Conservation (phyloP, 345 rosid genomes). For the Triadica sebifera region DNA sequence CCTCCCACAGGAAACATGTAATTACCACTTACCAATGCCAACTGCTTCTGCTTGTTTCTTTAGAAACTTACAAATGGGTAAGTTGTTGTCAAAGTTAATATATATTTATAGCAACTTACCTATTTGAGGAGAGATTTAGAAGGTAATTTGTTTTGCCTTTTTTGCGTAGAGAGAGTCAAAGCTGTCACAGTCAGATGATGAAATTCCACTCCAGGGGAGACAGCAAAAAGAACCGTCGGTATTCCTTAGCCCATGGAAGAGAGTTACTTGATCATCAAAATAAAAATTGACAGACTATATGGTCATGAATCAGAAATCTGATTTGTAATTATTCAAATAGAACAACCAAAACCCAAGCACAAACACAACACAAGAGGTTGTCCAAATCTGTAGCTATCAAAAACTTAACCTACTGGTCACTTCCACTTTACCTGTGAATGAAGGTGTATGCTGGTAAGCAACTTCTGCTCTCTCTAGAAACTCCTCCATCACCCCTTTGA, state of each 20-base stretch:
- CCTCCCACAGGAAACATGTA: background rate
- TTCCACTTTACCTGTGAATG: slow-evolving; percentile 2
- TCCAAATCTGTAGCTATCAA: slow-evolving; percentile 30
- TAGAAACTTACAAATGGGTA: too few species aligned
- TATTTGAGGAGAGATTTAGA: too few species aligned
- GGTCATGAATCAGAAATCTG: background rate
- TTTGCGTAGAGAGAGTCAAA: too few species aligned
- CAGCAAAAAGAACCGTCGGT: background rate
- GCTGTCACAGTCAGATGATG: background rate
- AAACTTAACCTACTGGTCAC: slow-evolving; percentile 9
- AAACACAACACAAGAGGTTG: slow-evolving; percentile 11
- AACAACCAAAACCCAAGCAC: slow-evolving; percentile 6
- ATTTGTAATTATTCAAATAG: slow-evolving; percentile 2
- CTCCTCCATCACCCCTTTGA: slow-evolving; percentile 26
- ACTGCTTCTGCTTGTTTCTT: background rate
- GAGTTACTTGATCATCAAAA: slow-evolving; percentile 3
- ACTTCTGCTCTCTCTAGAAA: slow-evolving; percentile 17
- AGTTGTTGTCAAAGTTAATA: too few species aligned
- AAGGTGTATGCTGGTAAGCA: slow-evolving; percentile 19
- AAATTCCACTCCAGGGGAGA: background rate
- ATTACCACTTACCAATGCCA: background rate
- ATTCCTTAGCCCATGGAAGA: background rate
- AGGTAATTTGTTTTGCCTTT: too few species aligned
- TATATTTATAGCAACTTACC: too few species aligned
- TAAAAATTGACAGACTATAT: background rate